Base-by-base conservation (phyloP, 106 monocot genomes). In the Chionographis japonica region DNA sequence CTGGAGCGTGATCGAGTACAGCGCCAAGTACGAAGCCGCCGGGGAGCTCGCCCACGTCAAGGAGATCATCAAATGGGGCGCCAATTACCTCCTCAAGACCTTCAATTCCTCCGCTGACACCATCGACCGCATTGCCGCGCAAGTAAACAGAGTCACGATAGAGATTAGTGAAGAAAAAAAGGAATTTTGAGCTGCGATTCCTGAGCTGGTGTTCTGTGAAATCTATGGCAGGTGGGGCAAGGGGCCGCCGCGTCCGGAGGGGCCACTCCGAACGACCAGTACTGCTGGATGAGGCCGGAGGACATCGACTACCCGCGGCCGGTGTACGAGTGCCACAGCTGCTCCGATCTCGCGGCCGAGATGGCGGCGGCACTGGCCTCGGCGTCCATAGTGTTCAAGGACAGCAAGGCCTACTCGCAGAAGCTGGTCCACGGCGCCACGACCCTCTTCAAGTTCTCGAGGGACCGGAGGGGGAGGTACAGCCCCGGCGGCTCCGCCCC, bases 1-100 rank as follows among this genome's bases (percentile, higher is more conserved):
- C 70, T 94, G 93, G 93, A 94, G 93, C 40, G 93, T 94, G 49
- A 94, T 94, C 42, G 93, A 94, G 82, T 94, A 94, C 79, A 84
- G 86, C 56, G 84, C 84, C 42, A 94, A 87, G 77, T 94, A 90
- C 38, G 84, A 90, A 58, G 86, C 90, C 4, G 70, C 75, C 7
- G 90, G 90, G 4, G 93, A 94, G 71, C 75, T 94, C 36, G 79
- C 46, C 60, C 93, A 94, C 67, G 79, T 90, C 66, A 76, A 65
- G 72, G 90, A 87, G 63, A 84, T 80, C 70, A 90, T 94, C 72
- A 94, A 90, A 50, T 94, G 93, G 93, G 93, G 90, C 7, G 56
- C 81, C 15, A 90, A 94, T 66, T 94, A 90, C 77, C 66, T 94
- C 13, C 77, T 94, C 62, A 94, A 84, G 66, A 94, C 93, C 63